A percentile compares a stretch with the other conserved stretches of the same genome.
Conservation (phyloP, 2,329 filamentous ascomycete genomes). For the Aspergillus nomiae region DNA sequence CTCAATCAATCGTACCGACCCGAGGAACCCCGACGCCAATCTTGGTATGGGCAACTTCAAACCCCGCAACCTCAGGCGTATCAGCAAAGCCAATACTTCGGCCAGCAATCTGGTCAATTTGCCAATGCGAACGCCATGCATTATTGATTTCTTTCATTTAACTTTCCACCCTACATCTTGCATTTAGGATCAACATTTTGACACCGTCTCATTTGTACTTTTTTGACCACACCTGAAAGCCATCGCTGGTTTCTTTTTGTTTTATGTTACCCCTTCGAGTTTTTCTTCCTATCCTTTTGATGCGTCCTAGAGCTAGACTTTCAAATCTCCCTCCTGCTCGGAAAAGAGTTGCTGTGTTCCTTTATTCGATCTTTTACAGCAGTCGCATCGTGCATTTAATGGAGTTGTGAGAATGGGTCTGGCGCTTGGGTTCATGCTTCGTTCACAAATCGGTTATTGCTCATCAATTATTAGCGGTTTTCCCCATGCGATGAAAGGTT, state of each 20-base stretch:
- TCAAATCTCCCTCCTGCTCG: constrained; percentile 2
- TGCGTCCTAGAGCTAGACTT: constrained; percentile 11
- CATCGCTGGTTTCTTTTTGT: background rate
- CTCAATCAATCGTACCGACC: constrained; percentile 33
- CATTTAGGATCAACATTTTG: background rate
- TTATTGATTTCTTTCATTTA: constrained; percentile 17
- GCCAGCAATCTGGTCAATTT: constrained; percentile 30
- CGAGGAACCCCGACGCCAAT: constrained; percentile 36
- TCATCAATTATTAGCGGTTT: constrained; percentile 1
- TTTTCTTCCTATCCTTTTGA: background rate
- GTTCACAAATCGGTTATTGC: constrained; percentile 9
- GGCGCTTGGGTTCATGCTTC: constrained; percentile 22
- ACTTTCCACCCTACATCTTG: background rate
- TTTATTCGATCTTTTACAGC: constrained; percentile 8
- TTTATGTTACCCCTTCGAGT: background rate
- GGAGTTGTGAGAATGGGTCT: constrained; percentile 29
- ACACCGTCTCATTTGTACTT: constrained; percentile 6
- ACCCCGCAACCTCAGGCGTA: constrained; percentile 28
- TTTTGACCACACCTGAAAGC: background rate
- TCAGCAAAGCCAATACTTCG: constrained; percentile 29
- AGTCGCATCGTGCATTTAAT: constrained; percentile 29
- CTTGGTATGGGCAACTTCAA: constrained; percentile 36
- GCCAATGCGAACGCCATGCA: constrained; percentile 26
- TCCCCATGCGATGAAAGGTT: constrained; percentile 4
- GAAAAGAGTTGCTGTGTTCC: constrained; percentile 8